These are phyloP conservation scores for Cucurbita moschata DNA, from an alignment of 306 rosid species.

Conservation along the genomic window DNA sequence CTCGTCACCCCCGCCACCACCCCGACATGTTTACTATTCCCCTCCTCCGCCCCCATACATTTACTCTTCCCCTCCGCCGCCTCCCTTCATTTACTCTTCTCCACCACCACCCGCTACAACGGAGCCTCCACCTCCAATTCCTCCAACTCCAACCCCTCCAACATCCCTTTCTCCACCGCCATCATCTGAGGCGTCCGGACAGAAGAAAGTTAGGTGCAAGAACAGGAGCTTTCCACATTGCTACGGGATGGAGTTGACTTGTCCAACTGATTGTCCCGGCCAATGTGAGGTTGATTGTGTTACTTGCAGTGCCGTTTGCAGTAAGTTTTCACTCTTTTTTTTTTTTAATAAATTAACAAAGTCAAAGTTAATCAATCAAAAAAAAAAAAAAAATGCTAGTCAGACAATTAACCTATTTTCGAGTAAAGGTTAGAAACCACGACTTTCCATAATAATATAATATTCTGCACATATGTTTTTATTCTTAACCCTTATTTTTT, in stretches of 20 bases:
- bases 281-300: slow-evolving; percentile 47
- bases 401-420: too few relatives aligned
- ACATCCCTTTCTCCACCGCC: neutral
- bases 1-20: slow-evolving; percentile 11
- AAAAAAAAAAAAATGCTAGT: too few relatives aligned
- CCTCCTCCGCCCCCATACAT: neutral
- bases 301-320: slow-evolving; percentile 52
- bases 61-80: slow-evolving; percentile 7
- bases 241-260: slow-evolving; percentile 30
- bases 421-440: too few relatives aligned
- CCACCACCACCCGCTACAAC: slow-evolving; percentile 9
- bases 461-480: neutral
- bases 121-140: slow-evolving; percentile 1
- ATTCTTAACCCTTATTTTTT: neutral
- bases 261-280: slow-evolving; percentile 33
- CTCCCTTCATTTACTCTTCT: neutral
- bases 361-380: neutral
- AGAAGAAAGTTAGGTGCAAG: slow-evolving; percentile 25
- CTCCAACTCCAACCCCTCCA: neutral
- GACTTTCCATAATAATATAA: too few relatives aligned
- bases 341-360: neutral
- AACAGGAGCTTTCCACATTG: slow-evolving; percentile 24
- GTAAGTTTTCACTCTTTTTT: slow-evolving; percentile 20
- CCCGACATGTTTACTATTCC: neutral
- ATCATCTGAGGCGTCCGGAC: neutral